Conservation (phyloP, 192 early-diverging fungal species). For the Coemansia umbellata region DNA sequence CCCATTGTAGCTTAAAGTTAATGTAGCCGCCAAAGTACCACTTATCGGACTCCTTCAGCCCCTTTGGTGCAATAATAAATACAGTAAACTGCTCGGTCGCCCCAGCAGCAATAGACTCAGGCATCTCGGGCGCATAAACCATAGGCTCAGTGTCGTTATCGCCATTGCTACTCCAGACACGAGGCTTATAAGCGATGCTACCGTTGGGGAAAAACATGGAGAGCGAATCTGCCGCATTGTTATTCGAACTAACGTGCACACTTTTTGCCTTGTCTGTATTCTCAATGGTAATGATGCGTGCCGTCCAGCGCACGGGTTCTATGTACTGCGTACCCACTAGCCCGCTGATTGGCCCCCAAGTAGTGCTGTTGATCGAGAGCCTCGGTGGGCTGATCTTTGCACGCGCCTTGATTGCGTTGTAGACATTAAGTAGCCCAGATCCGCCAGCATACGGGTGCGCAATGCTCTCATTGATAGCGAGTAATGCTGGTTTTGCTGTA, state of each 20-base stretch:
- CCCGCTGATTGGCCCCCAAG: not conserved
- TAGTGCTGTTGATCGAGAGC: slow-evolving; percentile 51
- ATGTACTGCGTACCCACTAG: too few relatives aligned
- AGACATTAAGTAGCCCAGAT: slow-evolving; percentile 72
- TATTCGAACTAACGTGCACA: slow-evolving; percentile 1
- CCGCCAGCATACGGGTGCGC: slow-evolving; percentile 52
- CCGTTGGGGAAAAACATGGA: slow-evolving; percentile 23
- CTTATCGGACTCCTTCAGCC: slow-evolving; percentile 25
- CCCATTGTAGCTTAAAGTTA: slow-evolving; percentile 18
- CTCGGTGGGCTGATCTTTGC: slow-evolving; percentile 53
- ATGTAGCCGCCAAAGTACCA: slow-evolving; percentile 52
- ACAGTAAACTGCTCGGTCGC: not conserved
- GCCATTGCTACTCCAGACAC: too few relatives aligned
- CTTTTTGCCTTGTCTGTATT: slow-evolving; percentile 20
- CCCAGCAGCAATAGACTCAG: slow-evolving; percentile 20
- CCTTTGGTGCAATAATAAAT: slow-evolving; percentile 15
- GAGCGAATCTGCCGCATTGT: slow-evolving; percentile 27
- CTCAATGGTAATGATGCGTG: slow-evolving; percentile 16
- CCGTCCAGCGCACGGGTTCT: slow-evolving; percentile 5
- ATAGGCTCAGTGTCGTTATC: too few relatives aligned
- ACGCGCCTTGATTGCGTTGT: slow-evolving; percentile 55
- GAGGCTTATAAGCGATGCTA: too few relatives aligned
- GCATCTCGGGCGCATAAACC: too few relatives aligned
- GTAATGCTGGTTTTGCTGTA: slow-evolving; percentile 51
- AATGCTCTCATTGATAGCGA: slow-evolving; percentile 28